A percentile compares a stretch with the other conserved stretches of the same genome.
phyloP scores from a whole-genome alignment of 345 rosid species.

The Heritiera fomes region DNA sequence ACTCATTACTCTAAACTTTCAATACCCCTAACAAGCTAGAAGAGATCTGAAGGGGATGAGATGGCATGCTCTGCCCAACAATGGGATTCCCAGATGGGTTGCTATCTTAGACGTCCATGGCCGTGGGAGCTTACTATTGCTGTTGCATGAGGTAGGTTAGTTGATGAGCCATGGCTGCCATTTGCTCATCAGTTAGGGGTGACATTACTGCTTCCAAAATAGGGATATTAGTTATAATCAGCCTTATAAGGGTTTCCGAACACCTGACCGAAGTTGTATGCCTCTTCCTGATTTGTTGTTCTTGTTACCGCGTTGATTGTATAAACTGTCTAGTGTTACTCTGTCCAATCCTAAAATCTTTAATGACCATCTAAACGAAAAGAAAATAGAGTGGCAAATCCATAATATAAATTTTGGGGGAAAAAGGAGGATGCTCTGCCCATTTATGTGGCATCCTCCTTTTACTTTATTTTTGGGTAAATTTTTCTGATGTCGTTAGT shows the following conservation, averaged over 20 bases:
- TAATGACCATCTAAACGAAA: too few relatives aligned
- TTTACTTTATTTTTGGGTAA: too few relatives aligned
- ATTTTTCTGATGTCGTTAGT: too few relatives aligned
- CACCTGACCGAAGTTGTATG: slow-evolving; percentile 10
- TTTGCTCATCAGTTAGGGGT: background rate
- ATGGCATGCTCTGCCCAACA: slow-evolving; percentile 1
- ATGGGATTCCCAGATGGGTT: slow-evolving; percentile 23
- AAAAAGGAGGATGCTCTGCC: too few relatives aligned
- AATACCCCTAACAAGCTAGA: background rate
- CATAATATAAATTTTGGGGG: too few relatives aligned
- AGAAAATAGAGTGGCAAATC: too few relatives aligned
- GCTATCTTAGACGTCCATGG: background rate
- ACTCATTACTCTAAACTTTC: background rate
- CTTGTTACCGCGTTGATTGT: slow-evolving; percentile 18
- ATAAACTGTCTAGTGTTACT: slow-evolving; percentile 29
- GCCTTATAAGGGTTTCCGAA: slow-evolving; percentile 20
- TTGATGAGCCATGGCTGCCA: slow-evolving; percentile 14
- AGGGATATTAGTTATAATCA: slow-evolving; percentile 15
- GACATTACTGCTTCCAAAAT: slow-evolving; percentile 1
- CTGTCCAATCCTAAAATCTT: slow-evolving; percentile 36
- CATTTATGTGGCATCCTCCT: too few relatives aligned
- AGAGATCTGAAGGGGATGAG: background rate
- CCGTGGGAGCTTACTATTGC: background rate
- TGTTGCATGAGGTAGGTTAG: slow-evolving; percentile 8
- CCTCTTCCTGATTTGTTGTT: slow-evolving; percentile 14